Conservation (phyloP, 2,329 filamentous ascomycete species). For the Dactylellina haptotyla region DNA sequence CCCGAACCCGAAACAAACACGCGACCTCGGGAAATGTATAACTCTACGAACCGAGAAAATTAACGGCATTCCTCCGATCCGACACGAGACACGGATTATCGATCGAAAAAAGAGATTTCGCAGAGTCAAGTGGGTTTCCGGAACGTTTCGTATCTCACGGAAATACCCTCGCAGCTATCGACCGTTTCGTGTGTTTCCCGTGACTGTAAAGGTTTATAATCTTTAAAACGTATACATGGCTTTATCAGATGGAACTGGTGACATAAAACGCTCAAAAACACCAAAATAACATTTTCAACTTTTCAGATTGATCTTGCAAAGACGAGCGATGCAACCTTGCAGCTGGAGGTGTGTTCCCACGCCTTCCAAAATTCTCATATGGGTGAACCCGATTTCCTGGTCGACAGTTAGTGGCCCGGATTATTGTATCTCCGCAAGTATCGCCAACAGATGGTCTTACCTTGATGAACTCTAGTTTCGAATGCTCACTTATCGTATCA, state of each 20-base stretch:
- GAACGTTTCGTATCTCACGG: not conserved
- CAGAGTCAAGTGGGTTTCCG: not conserved
- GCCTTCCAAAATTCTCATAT: constrained; percentile 99
- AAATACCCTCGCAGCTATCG: not conserved
- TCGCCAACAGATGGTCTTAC: constrained; percentile 55
- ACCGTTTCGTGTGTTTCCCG: constrained; percentile 12
- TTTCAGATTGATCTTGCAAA: constrained; percentile 93
- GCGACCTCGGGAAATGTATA: constrained; percentile 47
- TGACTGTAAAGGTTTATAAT: constrained; percentile 27
- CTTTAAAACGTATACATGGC: constrained; percentile 19
- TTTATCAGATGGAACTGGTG: constrained; percentile 7
- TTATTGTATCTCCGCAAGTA: not conserved
- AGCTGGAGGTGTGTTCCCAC: constrained; percentile 94
- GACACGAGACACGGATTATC: constrained; percentile 8
- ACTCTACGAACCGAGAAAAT: constrained; percentile 18
- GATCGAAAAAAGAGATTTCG: not conserved
- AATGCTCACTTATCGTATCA: constrained; percentile 87
- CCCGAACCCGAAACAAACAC: constrained; percentile 38
- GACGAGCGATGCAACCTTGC: constrained; percentile 86
- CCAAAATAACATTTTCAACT: constrained; percentile 1
- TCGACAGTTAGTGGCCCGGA: constrained; percentile 39
- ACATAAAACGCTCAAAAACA: not conserved
- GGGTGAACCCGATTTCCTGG: constrained; percentile 92
- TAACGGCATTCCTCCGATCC: constrained; percentile 52
- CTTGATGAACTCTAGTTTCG: constrained; percentile 96